phyloP scores from a whole-genome alignment of 306 rosid genomes.

The Corylus avellana region DNA sequence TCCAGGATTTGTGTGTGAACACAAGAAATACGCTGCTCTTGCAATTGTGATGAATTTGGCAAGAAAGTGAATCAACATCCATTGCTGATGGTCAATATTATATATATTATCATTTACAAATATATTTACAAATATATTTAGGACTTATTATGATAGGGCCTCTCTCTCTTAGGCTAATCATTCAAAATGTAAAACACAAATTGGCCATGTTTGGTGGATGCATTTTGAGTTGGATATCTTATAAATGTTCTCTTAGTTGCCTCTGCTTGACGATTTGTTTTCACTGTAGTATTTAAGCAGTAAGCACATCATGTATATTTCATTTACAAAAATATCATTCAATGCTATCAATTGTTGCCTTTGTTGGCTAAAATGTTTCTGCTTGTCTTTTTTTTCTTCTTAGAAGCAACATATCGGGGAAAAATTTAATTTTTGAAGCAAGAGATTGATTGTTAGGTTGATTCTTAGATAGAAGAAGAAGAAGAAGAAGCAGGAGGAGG shows the following conservation, averaged over 20 bases:
- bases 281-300: neutral
- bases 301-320: neutral
- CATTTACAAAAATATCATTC: neutral
- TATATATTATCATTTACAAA: neutral
- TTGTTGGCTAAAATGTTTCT: neutral
- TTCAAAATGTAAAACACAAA: neutral
- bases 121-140: neutral
- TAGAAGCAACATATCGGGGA: neutral
- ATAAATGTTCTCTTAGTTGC: neutral
- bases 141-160: neutral
- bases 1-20: slow-evolving; percentile 83
- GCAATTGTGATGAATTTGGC: slow-evolving; percentile 38
- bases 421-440: neutral
- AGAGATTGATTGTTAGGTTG: neutral
- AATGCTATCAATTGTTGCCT: neutral
- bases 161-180: neutral
- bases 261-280: neutral
- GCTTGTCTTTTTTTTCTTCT: neutral
- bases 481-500: neutral
- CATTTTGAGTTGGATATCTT: neutral
- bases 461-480: neutral
- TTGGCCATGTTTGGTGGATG: neutral
- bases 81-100: slow-evolving; percentile 2
- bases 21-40: slow-evolving; percentile 82
- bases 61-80: slow-evolving; percentile 13